Evolutionary conservation across 495 filamentous ascomycete species (phyloP), one percentile per base, ranked within the genome.

Genomic region (Aspergillus incahuasiensis): DNA sequence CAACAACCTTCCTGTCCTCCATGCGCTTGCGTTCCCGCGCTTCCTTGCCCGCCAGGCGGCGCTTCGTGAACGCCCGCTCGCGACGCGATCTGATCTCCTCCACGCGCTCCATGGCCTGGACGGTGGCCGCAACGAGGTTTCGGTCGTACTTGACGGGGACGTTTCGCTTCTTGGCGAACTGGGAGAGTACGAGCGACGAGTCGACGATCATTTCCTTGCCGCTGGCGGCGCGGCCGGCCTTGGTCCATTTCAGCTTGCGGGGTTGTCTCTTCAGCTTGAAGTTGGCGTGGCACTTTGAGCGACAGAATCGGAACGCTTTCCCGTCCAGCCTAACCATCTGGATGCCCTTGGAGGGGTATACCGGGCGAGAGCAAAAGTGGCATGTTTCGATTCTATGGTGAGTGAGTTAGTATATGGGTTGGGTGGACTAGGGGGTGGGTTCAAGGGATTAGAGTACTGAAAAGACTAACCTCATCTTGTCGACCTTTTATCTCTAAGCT

Each of bases 181-280:
- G 84, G 38, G 90, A 88, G 68, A 98, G 91, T 49, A 88, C 82
- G 49, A 99, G 86, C 5, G 92, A 95, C 56, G 81, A 85, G 81
- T 99, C 94, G 72, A 97, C 92, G 59, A 88, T 86, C 87, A 96
- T 92, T 73, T 96, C 90, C 72, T 91, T 91, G 67, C 88, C 89
- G 56, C 80, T 81, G 46, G 85, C 82, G 69, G 88, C 86, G 72
- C 90, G 86, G 60, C 72, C 64, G 48, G 68, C 72, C 79, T 91
- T 91, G 48, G 90, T 95, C 90, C 90, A 95, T 71, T 88, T 89
- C 66, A 95, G 79, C 73, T 86, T 86, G 63, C 85, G 77, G n/a
- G 85, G 84, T 62, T 87, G 86, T 61, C 94, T 85, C 85, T 97
- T 96, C 90, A 95, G 96, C 77, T 96, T 96, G 84, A 97, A 96